Evolutionary conservation across 768 basidiomycete species (phyloP), one percentile per base, ranked within the genome.

Genomic region (Rhodotorula diobovata): DNA sequence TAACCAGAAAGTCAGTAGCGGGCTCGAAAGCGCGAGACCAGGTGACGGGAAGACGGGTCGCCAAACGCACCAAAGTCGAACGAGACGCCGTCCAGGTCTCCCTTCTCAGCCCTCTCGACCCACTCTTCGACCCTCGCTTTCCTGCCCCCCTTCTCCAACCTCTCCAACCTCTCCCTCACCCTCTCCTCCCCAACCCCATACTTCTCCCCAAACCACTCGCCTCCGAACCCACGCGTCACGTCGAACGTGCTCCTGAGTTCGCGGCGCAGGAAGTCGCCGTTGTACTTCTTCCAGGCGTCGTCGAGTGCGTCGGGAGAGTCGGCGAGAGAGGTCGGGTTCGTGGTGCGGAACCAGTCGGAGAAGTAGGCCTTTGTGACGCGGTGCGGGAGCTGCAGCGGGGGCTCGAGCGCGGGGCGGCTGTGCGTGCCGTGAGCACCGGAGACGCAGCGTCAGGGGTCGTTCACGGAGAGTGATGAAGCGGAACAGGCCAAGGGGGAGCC

Each of bases 161-260:
- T 55, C 41, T 58, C 53, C 41, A 68, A 45, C 39, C 76, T 54
- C 58, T 62, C 48, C 21, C 46, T 51, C 37, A 50, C 67, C 32
- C 15, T 5, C 28, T 68, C 76, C 23, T 63, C 20, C 5, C 50
- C 56, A 16, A 37, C n/a, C 9, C 35, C 71, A 37, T 78, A 78
- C 59, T 70, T 76, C 45, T 78, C 77, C n/a, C 57, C 51, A 39
- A 73, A 76, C 77, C 77, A 78, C 34, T 45, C 35, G 46, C 56
- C 56, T 1, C 32, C 60, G 32, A 59, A 63, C 37, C 54, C 20
- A 21, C 70, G 55, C 2, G 68, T 71, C 35, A 5, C 14, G 30
- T 43, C 58, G 11, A 76, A 78, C 57, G 41, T 35, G 6, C 18
- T n/a, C n/a, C 43, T 37, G 21, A 68, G 21, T 16, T 37, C 50